Evolutionary conservation across 2,329 filamentous ascomycete species (phyloP).

Genomic region (Sphaerulina musiva): DNA sequence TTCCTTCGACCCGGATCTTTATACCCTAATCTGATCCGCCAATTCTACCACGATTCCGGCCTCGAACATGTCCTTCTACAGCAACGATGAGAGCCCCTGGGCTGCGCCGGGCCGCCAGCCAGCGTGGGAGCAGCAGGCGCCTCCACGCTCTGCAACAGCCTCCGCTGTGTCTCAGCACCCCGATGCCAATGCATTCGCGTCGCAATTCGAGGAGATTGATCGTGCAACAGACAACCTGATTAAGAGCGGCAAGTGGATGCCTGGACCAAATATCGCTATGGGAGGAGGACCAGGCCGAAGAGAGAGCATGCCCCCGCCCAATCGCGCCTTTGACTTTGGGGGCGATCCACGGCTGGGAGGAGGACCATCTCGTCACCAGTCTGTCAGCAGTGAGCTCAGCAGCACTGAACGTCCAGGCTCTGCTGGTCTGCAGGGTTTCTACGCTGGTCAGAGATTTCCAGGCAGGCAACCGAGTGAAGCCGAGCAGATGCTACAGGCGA

Average conservation of each 20-base stretch:
- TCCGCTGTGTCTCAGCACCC: slow-evolving; percentile 58
- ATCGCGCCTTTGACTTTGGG: slow-evolving; percentile 34
- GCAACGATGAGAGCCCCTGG: slow-evolving; percentile 54
- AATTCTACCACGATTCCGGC: slow-evolving; percentile 5
- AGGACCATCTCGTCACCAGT: slow-evolving; percentile 69
- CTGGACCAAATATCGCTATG: slow-evolving; percentile 24
- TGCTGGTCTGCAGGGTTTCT: slow-evolving; percentile 83
- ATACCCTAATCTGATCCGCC: slow-evolving; percentile 21
- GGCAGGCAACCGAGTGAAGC: slow-evolving; percentile 78
- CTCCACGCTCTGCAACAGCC: slow-evolving; percentile 67
- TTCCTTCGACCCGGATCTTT: slow-evolving; percentile 14
- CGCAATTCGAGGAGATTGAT: slow-evolving; percentile 94
- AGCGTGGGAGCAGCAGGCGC: slow-evolving; percentile 59
- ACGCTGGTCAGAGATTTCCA: slow-evolving; percentile 88
- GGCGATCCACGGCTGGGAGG: slow-evolving; percentile 61
- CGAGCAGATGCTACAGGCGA: slow-evolving; percentile 98
- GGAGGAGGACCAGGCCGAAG: slow-evolving; percentile 52
- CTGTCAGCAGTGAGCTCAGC: slow-evolving; percentile 71
- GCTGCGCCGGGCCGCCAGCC: slow-evolving; percentile 56
- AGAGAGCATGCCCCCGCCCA: slow-evolving; percentile 64
- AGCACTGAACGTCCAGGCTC: slow-evolving; percentile 63
- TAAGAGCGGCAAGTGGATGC: slow-evolving; percentile 92
- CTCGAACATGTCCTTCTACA: slow-evolving; percentile 59
- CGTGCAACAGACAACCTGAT: slow-evolving; percentile 90
- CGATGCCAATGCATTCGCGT: slow-evolving; percentile 70